Conservation (phyloP, 306 rosid genomes). For the Rosa rugosa region DNA sequence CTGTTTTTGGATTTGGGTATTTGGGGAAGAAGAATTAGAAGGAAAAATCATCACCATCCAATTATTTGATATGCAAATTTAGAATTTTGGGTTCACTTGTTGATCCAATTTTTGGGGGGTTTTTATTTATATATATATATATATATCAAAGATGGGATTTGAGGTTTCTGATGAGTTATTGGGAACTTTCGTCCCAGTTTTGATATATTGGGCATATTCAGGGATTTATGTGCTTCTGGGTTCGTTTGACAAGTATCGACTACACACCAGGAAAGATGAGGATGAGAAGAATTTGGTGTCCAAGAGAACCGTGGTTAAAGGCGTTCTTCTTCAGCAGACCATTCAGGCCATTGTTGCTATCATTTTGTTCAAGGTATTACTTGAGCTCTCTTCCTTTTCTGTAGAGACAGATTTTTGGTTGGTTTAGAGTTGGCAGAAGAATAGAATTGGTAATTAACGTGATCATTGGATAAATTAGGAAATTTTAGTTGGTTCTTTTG, state of each 20-base stretch:
- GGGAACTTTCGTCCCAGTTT: conserved; percentile 82
- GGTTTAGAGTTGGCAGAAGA: not conserved
- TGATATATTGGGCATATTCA: conserved; percentile 82
- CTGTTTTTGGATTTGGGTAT: not conserved
- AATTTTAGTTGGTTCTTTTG: not conserved
- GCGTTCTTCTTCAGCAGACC: conserved; percentile 82
- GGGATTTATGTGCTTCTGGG: conserved; percentile 74
- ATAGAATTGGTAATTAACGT: not conserved
- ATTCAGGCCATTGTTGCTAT: conserved; percentile 85
- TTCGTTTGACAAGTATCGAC: conserved; percentile 62
- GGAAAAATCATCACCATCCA: not conserved
- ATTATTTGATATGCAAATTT: conserved; percentile 18
- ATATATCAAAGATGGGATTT: conserved; percentile 50
- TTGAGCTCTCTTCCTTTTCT: not conserved
- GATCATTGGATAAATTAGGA: not conserved
- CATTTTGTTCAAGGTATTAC: conserved; percentile 67
- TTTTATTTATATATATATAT: too few relatives aligned
- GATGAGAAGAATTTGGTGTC: conserved; percentile 93
- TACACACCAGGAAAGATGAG: conserved; percentile 79
- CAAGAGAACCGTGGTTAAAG: conserved; percentile 69
- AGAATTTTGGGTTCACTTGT: conserved; percentile 13
- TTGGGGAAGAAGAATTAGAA: not conserved
- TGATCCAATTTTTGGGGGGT: conserved; percentile 12
- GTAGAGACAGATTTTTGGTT: not conserved
- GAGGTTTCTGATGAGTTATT: conserved; percentile 81